A percentile compares a stretch with the other conserved stretches of the same genome.
Conservation (phyloP, 2,329 filamentous ascomycete genomes). For the Curvularia eragrostidis region DNA sequence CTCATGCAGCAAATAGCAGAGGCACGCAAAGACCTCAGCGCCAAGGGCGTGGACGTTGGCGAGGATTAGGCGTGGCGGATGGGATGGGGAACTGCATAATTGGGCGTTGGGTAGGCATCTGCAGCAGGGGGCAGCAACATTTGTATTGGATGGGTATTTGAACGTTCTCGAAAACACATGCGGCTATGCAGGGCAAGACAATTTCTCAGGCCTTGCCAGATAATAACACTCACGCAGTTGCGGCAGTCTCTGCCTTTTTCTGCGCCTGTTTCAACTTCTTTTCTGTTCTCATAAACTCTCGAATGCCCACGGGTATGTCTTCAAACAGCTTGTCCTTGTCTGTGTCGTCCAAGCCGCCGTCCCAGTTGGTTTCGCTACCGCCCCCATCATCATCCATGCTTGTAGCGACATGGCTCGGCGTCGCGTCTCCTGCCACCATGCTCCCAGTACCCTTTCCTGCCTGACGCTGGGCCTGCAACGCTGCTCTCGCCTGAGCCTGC, state of each 20-base stretch:
- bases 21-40: slow-evolving; percentile 75
- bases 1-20: slow-evolving; percentile 83
- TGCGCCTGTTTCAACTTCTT: slow-evolving; percentile 85
- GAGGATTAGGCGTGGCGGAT: slow-evolving; percentile 48
- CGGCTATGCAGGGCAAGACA: neutral
- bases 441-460: slow-evolving; percentile 42
- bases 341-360: slow-evolving; percentile 22
- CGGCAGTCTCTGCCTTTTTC: slow-evolving; percentile 58
- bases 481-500: slow-evolving; percentile 67
- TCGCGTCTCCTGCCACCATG: slow-evolving; percentile 47
- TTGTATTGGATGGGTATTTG: slow-evolving; percentile 21
- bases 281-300: slow-evolving; percentile 97
- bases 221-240: slow-evolving; percentile 14
- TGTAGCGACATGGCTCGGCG: slow-evolving; percentile 57
- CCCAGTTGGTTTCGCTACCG: slow-evolving; percentile 74
- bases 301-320: slow-evolving; percentile 86
- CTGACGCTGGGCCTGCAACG: slow-evolving; percentile 50
- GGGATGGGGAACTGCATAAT: slow-evolving; percentile 9
- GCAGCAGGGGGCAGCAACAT: neutral
- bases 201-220: neutral
- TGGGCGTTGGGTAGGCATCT: slow-evolving; percentile 9
- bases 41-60: slow-evolving; percentile 80
- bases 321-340: slow-evolving; percentile 73
- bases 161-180: slow-evolving; percentile 9
- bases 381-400: slow-evolving; percentile 84